Base-by-base conservation (phyloP, 176 grass and related monocot genomes). In the Oryza glaberrima region DNA sequence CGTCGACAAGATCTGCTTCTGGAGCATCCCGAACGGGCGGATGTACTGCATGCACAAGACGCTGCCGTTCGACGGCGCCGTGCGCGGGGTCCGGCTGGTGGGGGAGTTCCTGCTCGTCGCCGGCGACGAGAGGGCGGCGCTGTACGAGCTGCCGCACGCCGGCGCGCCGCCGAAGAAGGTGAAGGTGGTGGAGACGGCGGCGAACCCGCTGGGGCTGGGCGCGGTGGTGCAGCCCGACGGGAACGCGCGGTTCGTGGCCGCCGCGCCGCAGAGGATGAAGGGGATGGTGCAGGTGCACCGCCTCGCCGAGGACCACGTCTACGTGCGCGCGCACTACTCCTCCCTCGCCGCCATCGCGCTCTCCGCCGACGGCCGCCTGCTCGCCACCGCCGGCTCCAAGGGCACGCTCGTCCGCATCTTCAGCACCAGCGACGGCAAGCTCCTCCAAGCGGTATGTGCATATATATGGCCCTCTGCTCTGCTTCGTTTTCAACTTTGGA, bases 371-470 rank as follows among this genome's bases (percentile, higher is more conserved):
- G 94, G 90, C 1, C 65, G 83, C 67, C 73, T 97, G 52, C 88
- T 97, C 64, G 94, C 94, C 63, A 97, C 92, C 23, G 92, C 92
- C 15, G 86, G 94, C 45, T 73, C 92, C 23, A 88, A 88, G 54
- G 92, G 94, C 12, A 97, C 92, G 30, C 83, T 97, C 20, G 45
- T 97, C 15, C 89, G 94, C 36, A 38, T 94, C 17, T 97, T 90
- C 69, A 87, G 83, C 76, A 81, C 92, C 20, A 28, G 35, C 26
- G 88, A 97, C 65, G 92, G 92, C 45, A 77, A 78, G 3, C 82
- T 90, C 30, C 80, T 94, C 7, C 88, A 94, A 77, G 92, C 92
- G 83, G 94, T 88, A 88, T 6, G 11, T 11, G 13, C 15, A 54
- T 17, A 54, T 17, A 36, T 36, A 36, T 36, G 35, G 4, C 35